Percentiles rank a stretch among this genome's conserved stretches.
Evolutionary conservation across 345 rosid genomes (phyloP).

Genomic region (Gossypium mustelinum): DNA sequence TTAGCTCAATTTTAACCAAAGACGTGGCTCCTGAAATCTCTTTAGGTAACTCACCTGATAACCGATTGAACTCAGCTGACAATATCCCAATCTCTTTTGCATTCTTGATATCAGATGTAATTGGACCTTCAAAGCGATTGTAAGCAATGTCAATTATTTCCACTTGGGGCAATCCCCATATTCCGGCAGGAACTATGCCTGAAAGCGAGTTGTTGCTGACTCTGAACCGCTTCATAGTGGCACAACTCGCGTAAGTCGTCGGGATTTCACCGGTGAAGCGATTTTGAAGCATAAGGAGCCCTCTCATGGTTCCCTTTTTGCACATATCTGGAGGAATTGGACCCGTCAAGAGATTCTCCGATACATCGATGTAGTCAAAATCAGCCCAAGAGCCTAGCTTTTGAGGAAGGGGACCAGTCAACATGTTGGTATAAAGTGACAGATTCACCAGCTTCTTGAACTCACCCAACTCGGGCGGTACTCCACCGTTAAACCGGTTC

Average conservation of each 20-base stretch:
- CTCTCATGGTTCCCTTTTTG: constrained; percentile 62
- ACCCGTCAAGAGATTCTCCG: constrained; percentile 71
- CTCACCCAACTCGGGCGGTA: constrained; percentile 67
- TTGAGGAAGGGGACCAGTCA: constrained; percentile 69
- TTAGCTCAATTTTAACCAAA: constrained; percentile 42
- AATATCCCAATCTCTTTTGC: constrained; percentile 51
- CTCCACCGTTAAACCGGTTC: constrained; percentile 58
- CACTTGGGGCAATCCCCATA: constrained; percentile 74
- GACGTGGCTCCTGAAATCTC: constrained; percentile 51
- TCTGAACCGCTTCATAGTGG: constrained; percentile 57
- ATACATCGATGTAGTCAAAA: constrained; percentile 71
- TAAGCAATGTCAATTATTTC: constrained; percentile 55
- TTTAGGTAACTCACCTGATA: constrained; percentile 66
- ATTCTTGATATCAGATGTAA: constrained; percentile 50
- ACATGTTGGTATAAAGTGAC: constrained; percentile 59
- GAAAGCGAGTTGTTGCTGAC: constrained; percentile 61
- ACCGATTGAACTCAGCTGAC: constrained; percentile 43
- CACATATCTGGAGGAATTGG: constrained; percentile 88
- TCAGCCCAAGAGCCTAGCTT: constrained; percentile 68
- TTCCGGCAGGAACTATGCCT: constrained; percentile 66
- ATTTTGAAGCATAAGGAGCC: constrained; percentile 67
- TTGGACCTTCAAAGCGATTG: constrained; percentile 58
- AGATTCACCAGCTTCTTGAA: constrained; percentile 59
- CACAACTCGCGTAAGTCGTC: constrained; percentile 52
- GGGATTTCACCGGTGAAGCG: constrained; percentile 75